These are phyloP conservation scores for Mycena belliarum DNA, from an alignment of 768 basidiomycete species.

Conservation along the genomic window DNA sequence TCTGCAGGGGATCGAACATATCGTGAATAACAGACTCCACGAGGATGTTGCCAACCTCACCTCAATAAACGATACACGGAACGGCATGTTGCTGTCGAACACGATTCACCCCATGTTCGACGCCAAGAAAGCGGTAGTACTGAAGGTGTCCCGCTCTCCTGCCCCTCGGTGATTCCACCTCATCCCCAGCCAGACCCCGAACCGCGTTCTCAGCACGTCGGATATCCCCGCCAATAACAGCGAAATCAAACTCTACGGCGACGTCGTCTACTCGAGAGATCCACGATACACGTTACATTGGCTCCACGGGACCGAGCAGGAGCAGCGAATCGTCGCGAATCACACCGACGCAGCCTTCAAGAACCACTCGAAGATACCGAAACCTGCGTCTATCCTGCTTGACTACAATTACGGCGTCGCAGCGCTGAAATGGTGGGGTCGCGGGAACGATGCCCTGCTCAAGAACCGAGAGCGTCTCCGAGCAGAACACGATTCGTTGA, in stretches of 20 bases:
- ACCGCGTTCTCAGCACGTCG: not conserved
- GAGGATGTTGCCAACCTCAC: constrained; percentile 1
- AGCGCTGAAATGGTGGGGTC: constrained; percentile 16
- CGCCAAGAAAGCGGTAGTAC: not conserved
- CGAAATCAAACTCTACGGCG: not conserved
- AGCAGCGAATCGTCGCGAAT: not conserved
- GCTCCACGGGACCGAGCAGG: not conserved
- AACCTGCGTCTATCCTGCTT: constrained; percentile 1
- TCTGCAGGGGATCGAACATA: not conserved
- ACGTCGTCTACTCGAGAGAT: not conserved
- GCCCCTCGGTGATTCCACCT: not conserved
- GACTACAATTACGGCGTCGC: constrained; percentile 21
- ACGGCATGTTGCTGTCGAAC: not conserved
- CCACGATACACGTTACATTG: constrained; percentile 8
- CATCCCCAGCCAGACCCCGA: not conserved
- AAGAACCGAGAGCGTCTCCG: not conserved
- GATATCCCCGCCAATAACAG: not conserved
- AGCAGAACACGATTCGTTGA: no score
- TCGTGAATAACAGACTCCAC: not conserved
- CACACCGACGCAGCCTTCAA: constrained; percentile 15
- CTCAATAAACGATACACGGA: not conserved
- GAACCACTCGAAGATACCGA: not conserved
- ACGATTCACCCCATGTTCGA: not conserved
- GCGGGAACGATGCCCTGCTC: not conserved
- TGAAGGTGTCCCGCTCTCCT: not conserved